Percentiles rank a stretch among this genome's conserved stretches.
phyloP scores from a whole-genome alignment of 331 rosid genomes.

The Acacia pycnantha region DNA sequence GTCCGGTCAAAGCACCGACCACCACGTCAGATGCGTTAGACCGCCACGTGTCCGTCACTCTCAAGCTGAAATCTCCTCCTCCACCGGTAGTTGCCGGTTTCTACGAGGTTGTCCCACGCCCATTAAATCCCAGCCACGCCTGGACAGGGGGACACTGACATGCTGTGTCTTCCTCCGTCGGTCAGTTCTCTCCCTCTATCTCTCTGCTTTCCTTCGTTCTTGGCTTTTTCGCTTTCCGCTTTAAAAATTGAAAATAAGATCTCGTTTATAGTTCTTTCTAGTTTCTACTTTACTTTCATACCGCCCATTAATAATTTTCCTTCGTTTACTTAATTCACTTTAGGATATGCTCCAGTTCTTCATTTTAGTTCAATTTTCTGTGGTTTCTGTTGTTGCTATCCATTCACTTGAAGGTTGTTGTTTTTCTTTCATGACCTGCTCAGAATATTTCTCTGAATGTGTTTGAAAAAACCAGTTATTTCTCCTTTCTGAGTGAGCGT shows the following conservation, averaged over 20 bases:
- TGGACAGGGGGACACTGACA: no score
- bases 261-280: neutral
- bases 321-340: neutral
- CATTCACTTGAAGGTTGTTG: neutral
- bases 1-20: constrained; percentile 26
- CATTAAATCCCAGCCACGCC: neutral
- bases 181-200: constrained; percentile 12
- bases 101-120: neutral
- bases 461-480: neutral
- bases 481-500: neutral
- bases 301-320: neutral
- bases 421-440: neutral
- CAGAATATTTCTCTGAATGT: neutral
- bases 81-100: constrained; percentile 25
- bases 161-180: neutral
- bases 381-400: neutral
- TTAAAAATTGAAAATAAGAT: neutral
- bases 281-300: neutral
- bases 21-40: neutral
- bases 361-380: neutral
- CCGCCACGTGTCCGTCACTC: constrained; percentile 27
- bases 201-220: neutral
- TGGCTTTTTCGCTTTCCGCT: neutral
- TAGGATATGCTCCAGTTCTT: neutral
- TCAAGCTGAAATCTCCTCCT: neutral